Percentiles rank a stretch among this genome's conserved stretches.
Conservation (phyloP, 2,329 filamentous ascomycete species). For the Aspergillus transmontanensis region DNA sequence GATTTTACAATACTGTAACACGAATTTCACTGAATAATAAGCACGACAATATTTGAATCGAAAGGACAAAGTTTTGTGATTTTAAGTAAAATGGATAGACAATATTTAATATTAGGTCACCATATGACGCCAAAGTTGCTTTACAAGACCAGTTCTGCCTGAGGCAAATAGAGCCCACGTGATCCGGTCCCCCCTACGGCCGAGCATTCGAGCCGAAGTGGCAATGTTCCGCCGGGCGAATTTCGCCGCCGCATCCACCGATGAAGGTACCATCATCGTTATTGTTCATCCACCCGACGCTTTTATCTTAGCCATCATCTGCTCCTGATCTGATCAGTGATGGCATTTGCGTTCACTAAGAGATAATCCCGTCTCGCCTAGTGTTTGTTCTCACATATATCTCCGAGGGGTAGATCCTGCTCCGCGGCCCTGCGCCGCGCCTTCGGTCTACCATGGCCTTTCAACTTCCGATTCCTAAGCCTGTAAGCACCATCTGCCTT, state of each 20-base stretch:
- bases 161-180: conserved; percentile 21
- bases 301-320: conserved; percentile 22
- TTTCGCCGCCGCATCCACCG: conserved; percentile 36
- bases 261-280: conserved; percentile 9
- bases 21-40: neutral
- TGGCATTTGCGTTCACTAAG: conserved; percentile 25
- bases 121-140: neutral
- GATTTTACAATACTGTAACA: neutral
- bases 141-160: conserved; percentile 1
- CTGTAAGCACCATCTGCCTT: conserved; percentile 39
- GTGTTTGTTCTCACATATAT: conserved; percentile 2
- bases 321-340: conserved; percentile 24
- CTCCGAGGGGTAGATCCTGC: conserved; percentile 17
- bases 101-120: neutral
- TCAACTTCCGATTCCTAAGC: conserved; percentile 50
- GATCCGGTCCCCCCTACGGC: conserved; percentile 21
- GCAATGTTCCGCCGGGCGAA: conserved; percentile 27
- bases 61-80: neutral
- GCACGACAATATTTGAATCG: neutral
- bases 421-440: conserved; percentile 43
- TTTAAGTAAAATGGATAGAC: neutral
- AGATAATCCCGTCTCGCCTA: conserved; percentile 14
- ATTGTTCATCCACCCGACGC: conserved; percentile 7
- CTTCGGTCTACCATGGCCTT: conserved; percentile 53
- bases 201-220: conserved; percentile 21